phyloP scores from a whole-genome alignment of 2,329 filamentous ascomycete species.

The Aspergillus sp. region DNA sequence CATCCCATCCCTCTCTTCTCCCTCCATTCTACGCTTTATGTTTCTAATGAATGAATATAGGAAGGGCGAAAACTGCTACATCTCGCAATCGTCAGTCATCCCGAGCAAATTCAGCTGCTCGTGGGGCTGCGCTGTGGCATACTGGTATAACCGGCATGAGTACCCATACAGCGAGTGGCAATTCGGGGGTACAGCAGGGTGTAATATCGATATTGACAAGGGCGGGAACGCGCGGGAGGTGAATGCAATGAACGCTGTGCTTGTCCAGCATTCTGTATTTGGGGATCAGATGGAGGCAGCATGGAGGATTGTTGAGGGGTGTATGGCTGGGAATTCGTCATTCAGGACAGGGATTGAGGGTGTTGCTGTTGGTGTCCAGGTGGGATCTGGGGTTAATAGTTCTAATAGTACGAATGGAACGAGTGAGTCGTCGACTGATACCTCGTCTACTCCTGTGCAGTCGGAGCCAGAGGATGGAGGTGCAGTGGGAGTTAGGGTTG shows the following conservation, averaged over 20 bases:
- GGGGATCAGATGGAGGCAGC: not conserved
- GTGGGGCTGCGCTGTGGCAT: constrained; percentile 10
- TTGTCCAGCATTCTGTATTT: not conserved
- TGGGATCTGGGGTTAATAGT: no score
- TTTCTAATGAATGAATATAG: no score
- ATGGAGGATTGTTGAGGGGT: not conserved
- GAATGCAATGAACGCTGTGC: not conserved
- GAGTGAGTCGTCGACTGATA: no score
- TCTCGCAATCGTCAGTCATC: not conserved
- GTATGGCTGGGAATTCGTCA: not conserved
- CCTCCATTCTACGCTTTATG: no score
- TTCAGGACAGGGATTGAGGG: not conserved
- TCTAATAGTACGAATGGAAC: no score
- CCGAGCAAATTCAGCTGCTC: constrained; percentile 2
- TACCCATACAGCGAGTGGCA: constrained; percentile 13
- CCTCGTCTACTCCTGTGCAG: not conserved
- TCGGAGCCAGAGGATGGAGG: not conserved
- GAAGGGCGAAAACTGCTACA: constrained; percentile 2
- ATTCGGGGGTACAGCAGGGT: not conserved
- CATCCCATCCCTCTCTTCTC: not conserved
- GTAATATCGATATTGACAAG: not conserved
- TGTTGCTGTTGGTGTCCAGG: not conserved
- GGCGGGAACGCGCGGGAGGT: not conserved
- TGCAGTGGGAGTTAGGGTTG: not conserved
- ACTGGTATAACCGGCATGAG: constrained; percentile 9